A percentile compares a stretch with the other conserved stretches of the same genome.
phyloP scores from a whole-genome alignment of 2,329 filamentous ascomycete genomes.

The Hypoxylon sp. region DNA sequence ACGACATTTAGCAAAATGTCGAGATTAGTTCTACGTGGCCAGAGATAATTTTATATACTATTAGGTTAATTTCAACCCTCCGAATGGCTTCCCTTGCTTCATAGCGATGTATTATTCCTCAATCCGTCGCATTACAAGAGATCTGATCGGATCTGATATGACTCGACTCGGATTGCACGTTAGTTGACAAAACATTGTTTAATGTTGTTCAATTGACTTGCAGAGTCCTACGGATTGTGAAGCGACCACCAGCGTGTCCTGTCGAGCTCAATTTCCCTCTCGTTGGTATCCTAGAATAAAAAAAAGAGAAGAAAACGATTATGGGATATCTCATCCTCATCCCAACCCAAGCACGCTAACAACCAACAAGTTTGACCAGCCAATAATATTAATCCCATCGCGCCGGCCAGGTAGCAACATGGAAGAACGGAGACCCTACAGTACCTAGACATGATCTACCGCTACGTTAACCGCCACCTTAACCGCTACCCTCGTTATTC shows the following conservation, averaged over 20 bases:
- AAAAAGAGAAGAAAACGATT: background rate
- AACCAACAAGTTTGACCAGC: background rate
- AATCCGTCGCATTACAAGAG: background rate
- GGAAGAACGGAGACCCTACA: background rate
- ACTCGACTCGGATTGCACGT: background rate
- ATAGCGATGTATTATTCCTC: too few species aligned
- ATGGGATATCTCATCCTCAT: slow-evolving; percentile 1
- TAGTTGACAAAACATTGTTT: background rate
- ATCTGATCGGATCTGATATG: background rate
- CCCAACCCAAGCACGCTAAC: background rate
- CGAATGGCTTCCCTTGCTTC: background rate
- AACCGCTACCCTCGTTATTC: slow-evolving; percentile 59
- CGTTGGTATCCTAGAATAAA: background rate
- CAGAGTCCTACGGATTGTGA: background rate
- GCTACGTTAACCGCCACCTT: background rate
- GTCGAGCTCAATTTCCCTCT: background rate
- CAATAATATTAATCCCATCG: background rate
- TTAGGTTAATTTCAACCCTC: background rate
- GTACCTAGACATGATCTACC: background rate
- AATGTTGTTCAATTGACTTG: background rate
- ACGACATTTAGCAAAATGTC: background rate
- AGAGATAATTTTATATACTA: background rate
- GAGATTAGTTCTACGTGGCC: background rate
- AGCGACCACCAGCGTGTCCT: background rate
- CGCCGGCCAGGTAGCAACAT: background rate